Conservation (phyloP, 768 basidiomycete genomes). For the Termitomyces sp. region DNA sequence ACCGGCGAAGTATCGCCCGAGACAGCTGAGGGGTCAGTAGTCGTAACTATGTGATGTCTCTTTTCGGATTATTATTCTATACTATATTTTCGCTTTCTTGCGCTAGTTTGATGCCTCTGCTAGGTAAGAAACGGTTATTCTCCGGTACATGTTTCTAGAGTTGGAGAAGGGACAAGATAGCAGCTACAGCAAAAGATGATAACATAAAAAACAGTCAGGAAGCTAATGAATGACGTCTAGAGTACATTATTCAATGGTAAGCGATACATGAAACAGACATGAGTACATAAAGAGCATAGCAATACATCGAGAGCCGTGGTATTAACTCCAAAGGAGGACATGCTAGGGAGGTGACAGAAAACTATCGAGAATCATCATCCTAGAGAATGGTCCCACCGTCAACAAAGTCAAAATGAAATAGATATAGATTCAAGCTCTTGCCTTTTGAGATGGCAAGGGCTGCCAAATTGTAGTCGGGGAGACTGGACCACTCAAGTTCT, state of each 20-base stretch:
- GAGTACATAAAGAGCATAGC: background rate
- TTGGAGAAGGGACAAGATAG: no score
- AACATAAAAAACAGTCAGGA: no score
- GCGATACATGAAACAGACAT: background rate
- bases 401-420: background rate
- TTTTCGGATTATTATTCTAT: constrained; percentile 4
- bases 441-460: no score
- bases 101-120: no score
- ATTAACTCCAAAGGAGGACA: background rate
- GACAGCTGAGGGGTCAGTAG: constrained; percentile 22
- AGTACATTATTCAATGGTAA: background rate
- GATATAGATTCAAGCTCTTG: background rate
- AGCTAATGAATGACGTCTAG: background rate
- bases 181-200: no score
- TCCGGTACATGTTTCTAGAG: no score
- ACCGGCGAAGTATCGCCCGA: constrained; percentile 37
- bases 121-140: no score
- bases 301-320: background rate
- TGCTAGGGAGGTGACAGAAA: no score
- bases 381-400: background rate
- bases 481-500: background rate
- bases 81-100: background rate
- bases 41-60: background rate
- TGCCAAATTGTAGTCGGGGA: background rate
- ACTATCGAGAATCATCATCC: background rate